Conservation (phyloP, 345 rosid species). For the Nasturtium officinale region DNA sequence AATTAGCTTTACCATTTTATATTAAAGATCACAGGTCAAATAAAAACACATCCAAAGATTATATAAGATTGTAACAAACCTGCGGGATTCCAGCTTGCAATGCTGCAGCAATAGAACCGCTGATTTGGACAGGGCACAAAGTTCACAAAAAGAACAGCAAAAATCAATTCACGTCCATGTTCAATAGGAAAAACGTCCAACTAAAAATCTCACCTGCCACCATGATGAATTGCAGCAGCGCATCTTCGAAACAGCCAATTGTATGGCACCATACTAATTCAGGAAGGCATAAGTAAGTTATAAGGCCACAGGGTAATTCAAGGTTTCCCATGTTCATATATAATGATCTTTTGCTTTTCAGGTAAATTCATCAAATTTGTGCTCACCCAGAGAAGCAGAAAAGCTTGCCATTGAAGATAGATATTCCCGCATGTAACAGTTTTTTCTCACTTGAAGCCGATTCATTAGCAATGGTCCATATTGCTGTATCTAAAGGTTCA, state of each 20-base stretch:
- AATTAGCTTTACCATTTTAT: slow-evolving; percentile 1
- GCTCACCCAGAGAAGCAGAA: slow-evolving; percentile 68
- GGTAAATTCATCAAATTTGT: not conserved
- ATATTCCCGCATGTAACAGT: slow-evolving; percentile 44
- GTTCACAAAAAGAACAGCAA: slow-evolving; percentile 4
- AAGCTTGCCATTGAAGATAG: slow-evolving; percentile 53
- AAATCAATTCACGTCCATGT: slow-evolving; percentile 25
- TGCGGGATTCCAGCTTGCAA: slow-evolving; percentile 78
- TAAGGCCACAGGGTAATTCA: not conserved
- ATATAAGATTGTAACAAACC: slow-evolving; percentile 48
- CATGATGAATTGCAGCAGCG: slow-evolving; percentile 82
- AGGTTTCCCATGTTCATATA: not conserved
- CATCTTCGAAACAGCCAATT: slow-evolving; percentile 71
- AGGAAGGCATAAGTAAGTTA: slow-evolving; percentile 7
- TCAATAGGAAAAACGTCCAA: slow-evolving; percentile 18
- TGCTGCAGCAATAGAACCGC: slow-evolving; percentile 94
- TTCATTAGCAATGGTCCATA: slow-evolving; percentile 42
- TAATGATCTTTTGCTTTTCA: not conserved
- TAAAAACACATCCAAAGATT: not conserved
- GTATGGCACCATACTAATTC: slow-evolving; percentile 68
- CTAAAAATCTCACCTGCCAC: slow-evolving; percentile 68
- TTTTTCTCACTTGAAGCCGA: slow-evolving; percentile 23
- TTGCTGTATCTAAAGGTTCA: slow-evolving; percentile 59
- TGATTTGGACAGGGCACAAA: slow-evolving; percentile 31
- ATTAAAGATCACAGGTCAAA: not conserved